Evolutionary conservation across 768 basidiomycete genomes (phyloP), one percentile per base, ranked within the genome.

Genomic region (Leccinum obscurum): DNA sequence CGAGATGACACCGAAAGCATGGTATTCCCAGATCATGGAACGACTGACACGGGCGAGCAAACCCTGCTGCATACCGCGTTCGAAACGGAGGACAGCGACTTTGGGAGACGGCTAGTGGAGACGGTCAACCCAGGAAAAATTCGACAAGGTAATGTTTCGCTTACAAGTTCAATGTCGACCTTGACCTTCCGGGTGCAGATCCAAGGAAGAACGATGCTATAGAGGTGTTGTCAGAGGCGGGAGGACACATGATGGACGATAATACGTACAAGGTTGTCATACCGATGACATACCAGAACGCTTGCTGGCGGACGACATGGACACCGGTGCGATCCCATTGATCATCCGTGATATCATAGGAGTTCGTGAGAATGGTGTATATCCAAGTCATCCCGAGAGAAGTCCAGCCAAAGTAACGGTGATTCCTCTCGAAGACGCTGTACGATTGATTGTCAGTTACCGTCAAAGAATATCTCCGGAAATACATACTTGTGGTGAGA

Each of bases 31-130:
- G 62, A 91, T 80, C 34, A 86, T 80, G 20, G 83, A 83, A 37
- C 89, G 87, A 62, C 87, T 87, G 76, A 92, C 82, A 57, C 90
- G 83, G 22, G 85, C 85, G 35, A 92, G 78, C 30, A 92, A 78
- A 58, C 90, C 89, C 70, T 92, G 90, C 69, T 91, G 90, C 89
- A 92, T 92, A 54, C 90, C 90, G 66, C 90, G 85, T 72, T 85
- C 79, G 75, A 92, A 91, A 34, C 89, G 87, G 66, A 92, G 78
- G 61, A 92, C 80, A 6, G 89, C 90, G 7, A 89, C 90, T 70
- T 91, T 92, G 17, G 85, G 79, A 15, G 90, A 92, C 30, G 90
- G 90, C 89, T 91, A 65, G 46, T 56, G 37, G 60, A 52, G 32
- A 52, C 49, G 48, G 51, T 70, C 58, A 66, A 24, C 14, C 8